These are phyloP conservation scores for Tardiomyces depauwii DNA, from an alignment of 1,139 yeast species.

Conservation along the genomic window DNA sequence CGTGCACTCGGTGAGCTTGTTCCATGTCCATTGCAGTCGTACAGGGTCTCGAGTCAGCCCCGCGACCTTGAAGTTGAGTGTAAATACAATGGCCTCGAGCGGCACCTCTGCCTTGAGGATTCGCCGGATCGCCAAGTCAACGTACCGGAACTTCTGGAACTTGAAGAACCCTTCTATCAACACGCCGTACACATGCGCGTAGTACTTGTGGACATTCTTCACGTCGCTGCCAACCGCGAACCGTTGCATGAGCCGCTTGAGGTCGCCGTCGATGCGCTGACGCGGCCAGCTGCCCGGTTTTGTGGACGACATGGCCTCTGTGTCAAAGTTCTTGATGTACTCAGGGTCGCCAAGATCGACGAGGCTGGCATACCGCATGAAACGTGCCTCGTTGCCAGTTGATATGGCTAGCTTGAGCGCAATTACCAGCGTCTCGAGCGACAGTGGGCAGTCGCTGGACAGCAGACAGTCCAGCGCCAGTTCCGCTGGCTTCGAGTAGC, in stretches of 20 bases:
- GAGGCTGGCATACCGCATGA: conserved; percentile 1
- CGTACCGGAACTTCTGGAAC: conserved; percentile 3
- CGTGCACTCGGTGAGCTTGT: conserved; percentile 1
- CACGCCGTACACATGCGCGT: neutral
- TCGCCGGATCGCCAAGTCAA: conserved; percentile 4
- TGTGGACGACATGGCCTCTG: neutral
- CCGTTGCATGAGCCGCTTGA: neutral
- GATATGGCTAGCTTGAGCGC: conserved; percentile 1
- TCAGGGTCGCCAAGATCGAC: neutral
- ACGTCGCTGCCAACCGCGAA: neutral
- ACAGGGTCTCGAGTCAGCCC: conserved; percentile 4
- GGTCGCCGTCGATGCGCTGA: neutral
- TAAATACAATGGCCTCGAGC: conserved; percentile 2
- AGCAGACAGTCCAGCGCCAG: conserved; percentile 9
- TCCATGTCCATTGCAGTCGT: conserved; percentile 7
- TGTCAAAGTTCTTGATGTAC: neutral
- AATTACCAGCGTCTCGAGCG: neutral
- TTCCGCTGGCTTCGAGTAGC: conserved; percentile 7
- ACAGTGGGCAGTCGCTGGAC: conserved; percentile 3
- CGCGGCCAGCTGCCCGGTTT: neutral
- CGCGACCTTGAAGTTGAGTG: conserved; percentile 8
- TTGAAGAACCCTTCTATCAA: conserved; percentile 10
- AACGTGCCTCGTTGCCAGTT: conserved; percentile 1
- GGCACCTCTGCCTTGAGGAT: neutral
- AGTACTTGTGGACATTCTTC: neutral